Conservation (phyloP, 768 basidiomycete genomes). For the Vararia minispora region DNA sequence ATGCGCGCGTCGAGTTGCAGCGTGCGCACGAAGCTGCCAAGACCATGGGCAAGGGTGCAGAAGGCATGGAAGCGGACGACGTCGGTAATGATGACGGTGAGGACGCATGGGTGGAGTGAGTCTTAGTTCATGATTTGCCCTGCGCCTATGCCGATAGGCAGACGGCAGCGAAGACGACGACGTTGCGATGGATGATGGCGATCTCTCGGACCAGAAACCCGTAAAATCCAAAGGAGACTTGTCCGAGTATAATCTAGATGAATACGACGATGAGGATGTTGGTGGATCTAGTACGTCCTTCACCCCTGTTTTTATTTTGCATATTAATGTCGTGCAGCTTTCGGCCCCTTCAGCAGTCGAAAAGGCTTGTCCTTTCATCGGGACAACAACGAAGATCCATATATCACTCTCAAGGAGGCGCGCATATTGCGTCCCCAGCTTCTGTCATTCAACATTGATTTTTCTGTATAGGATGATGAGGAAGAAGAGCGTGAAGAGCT, state of each 20-base stretch:
- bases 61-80: slow-evolving; percentile 58
- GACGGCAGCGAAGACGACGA: slow-evolving; percentile 35
- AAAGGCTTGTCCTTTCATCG: slow-evolving; percentile 90
- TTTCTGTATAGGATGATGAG: slow-evolving; percentile 42
- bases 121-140: slow-evolving; percentile 17
- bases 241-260: slow-evolving; percentile 80
- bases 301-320: slow-evolving; percentile 1
- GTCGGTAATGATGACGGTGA: slow-evolving; percentile 33
- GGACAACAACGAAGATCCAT: slow-evolving; percentile 90
- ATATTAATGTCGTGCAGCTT: slow-evolving; percentile 25
- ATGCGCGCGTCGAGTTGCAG: slow-evolving; percentile 78
- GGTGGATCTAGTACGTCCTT: slow-evolving; percentile 23
- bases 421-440: slow-evolving; percentile 26
- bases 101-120: slow-evolving; percentile 83
- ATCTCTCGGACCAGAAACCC: slow-evolving; percentile 27
- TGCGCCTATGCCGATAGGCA: slow-evolving; percentile 22
- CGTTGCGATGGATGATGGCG: slow-evolving; percentile 49
- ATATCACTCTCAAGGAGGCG: slow-evolving; percentile 93
- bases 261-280: slow-evolving; percentile 74
- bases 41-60: slow-evolving; percentile 56
- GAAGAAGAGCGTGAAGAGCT: slow-evolving; percentile 85
- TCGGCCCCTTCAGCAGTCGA: slow-evolving; percentile 88
- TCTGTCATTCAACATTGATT: slow-evolving; percentile 1
- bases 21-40: slow-evolving; percentile 68
- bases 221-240: slow-evolving; percentile 40